Evolutionary conservation across 176 grass and related monocot genomes (phyloP), one percentile per base, ranked within the genome.

Genomic region (Eleusine coracana): DNA sequence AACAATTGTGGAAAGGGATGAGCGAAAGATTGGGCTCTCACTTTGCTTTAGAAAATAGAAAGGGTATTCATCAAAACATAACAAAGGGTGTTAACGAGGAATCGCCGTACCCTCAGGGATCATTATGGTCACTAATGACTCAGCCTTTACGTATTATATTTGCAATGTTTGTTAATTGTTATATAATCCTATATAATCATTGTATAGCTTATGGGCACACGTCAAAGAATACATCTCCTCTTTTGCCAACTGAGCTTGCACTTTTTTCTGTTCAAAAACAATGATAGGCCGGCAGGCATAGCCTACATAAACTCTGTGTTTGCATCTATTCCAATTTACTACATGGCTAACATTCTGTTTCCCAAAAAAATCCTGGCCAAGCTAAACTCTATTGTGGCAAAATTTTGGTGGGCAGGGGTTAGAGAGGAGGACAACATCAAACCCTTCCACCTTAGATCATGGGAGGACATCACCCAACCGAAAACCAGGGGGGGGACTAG

Each of bases 101-200:
- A 86, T 68, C 4, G 40, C 48, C 58, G 78, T 89, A 86, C 83
- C 73, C 4, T 60, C 72, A 50, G 49, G 60, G 66, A 74, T 90
- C 79, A 90, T 83, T 73, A 68, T 86, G 71, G 61, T 15, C 79
- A 83, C 59, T 73, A 74, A 86, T 90, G 74, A 78, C 74, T 86
- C 68, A 73, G 17, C 58, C 41, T 86, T 66, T 86, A 81, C 40
- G 59, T 66, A 62, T 49, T 77, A 82, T 34, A 41, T 86, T 25
- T 78, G 28, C 67, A 73, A 67, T 38, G 67, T 74, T 86, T 49
- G 71, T 82, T 79, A 78, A 74, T 86, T 49, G 71, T 82, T 79
- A 78, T 78, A 82, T 73, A 86, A 74, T 74, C 65, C 9, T 68
- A 40, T 4, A n/a, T 78, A 62, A 90, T 86, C 64, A 73, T 83